These are phyloP conservation scores for Astrothelium macrocarpum DNA, from an alignment of 495 filamentous ascomycete species.

Conservation along the genomic window DNA sequence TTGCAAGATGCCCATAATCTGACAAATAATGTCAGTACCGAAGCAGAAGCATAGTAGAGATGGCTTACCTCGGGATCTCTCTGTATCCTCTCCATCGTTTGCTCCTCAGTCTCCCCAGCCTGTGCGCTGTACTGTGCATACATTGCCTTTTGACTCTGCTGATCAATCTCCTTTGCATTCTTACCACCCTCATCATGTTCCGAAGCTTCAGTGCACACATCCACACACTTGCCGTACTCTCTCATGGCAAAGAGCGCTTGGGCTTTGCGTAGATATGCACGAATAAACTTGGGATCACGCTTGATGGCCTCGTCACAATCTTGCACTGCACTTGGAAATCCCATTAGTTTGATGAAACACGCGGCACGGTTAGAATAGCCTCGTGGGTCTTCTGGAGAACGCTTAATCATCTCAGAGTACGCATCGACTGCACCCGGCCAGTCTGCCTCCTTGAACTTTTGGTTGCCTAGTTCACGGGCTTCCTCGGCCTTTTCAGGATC, in stretches of 20 bases:
- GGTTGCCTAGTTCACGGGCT: slow-evolving; percentile 86
- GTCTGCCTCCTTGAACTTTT: slow-evolving; percentile 92
- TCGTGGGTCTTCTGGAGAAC: slow-evolving; percentile 81
- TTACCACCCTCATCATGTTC: slow-evolving; percentile 66
- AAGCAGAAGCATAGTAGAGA: neutral
- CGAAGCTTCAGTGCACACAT: slow-evolving; percentile 73
- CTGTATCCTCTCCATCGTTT: slow-evolving; percentile 86
- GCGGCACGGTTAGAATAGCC: slow-evolving; percentile 97
- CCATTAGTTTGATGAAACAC: slow-evolving; percentile 90
- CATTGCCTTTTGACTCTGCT: slow-evolving; percentile 90
- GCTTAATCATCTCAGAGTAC: slow-evolving; percentile 96
- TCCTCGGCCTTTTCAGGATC: slow-evolving; percentile 89
- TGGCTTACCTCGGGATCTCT: slow-evolving; percentile 78
- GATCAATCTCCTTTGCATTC: slow-evolving; percentile 81
- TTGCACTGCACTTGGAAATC: slow-evolving; percentile 83
- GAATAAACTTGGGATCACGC: slow-evolving; percentile 86
- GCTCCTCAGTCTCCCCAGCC: slow-evolving; percentile 91
- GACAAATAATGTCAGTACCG: neutral
- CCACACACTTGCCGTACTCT: slow-evolving; percentile 88
- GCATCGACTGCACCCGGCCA: slow-evolving; percentile 94
- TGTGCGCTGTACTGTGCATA: slow-evolving; percentile 77
- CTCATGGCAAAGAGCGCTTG: slow-evolving; percentile 93
- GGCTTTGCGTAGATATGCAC: slow-evolving; percentile 90
- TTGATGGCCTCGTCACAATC: slow-evolving; percentile 89
- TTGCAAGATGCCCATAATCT: slow-evolving; percentile 84